These are phyloP conservation scores for Pseudogymnoascus sp. DNA, from an alignment of 2,329 filamentous ascomycete species.

Conservation along the genomic window DNA sequence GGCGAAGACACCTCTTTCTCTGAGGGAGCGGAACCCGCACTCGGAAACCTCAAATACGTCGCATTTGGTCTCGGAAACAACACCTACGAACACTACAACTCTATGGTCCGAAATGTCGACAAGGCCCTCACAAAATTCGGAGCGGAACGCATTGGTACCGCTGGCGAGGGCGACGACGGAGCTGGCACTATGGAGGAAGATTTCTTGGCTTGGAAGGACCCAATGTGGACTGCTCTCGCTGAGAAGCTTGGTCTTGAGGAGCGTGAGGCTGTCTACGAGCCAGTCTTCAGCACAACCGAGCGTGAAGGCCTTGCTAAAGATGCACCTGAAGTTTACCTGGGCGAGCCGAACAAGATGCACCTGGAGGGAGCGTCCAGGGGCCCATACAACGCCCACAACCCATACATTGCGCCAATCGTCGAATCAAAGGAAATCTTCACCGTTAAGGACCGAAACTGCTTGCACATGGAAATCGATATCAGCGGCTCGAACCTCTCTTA, in stretches of 20 bases:
- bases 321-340: conserved; percentile 77
- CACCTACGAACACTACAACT: conserved; percentile 99
- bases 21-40: conserved; percentile 61
- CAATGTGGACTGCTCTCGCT: conserved; percentile 86
- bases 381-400: conserved; percentile 93
- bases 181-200: conserved; percentile 99
- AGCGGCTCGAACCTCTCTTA: conserved; percentile 83
- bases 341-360: conserved; percentile 94
- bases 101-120: conserved; percentile 90
- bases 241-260: conserved; percentile 84
- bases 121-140: conserved; percentile 73
- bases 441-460: conserved; percentile 83
- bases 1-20: conserved; percentile 76
- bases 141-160: conserved; percentile 72
- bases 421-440: conserved; percentile 89
- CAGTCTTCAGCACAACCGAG: conserved; percentile 76
- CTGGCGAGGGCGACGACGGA: conserved; percentile 94
- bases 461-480: conserved; percentile 93
- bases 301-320: conserved; percentile 65
- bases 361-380: conserved; percentile 76
- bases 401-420: conserved; percentile 86
- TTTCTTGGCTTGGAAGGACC: conserved; percentile 97
- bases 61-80: conserved; percentile 97
- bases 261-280: conserved; percentile 92
- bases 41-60: conserved; percentile 83